Conservation (phyloP, 306 rosid genomes). For the Lablab purpureus region DNA sequence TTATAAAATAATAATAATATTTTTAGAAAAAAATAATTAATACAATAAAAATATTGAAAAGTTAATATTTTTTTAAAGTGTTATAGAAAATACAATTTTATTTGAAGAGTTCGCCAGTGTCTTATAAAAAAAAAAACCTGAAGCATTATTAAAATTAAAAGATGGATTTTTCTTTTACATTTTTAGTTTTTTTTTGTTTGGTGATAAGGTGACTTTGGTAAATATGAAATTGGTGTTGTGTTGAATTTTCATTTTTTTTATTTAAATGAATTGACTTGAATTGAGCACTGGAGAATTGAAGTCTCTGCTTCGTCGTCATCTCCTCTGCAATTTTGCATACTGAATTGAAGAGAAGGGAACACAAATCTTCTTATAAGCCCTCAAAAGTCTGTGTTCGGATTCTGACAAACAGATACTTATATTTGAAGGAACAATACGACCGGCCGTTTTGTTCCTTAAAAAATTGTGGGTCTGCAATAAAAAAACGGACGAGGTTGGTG, state of each 20-base stretch:
- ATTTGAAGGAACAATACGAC: constrained; percentile 39
- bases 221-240: neutral
- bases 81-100: too few relatives aligned
- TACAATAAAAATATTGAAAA: too few relatives aligned
- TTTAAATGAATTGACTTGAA: constrained; percentile 10
- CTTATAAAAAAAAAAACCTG: neutral
- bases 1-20: too few relatives aligned
- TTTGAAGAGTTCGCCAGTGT: neutral
- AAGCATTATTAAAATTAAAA: too few relatives aligned
- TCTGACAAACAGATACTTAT: constrained; percentile 41
- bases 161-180: too few relatives aligned
- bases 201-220: neutral
- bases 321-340: neutral
- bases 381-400: neutral
- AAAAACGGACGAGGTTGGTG: neutral
- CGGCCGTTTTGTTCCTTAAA: too few relatives aligned
- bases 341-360: neutral
- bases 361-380: constrained; percentile 8
- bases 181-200: too few relatives aligned
- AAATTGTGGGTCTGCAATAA: constrained; percentile 14
- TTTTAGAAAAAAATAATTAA: too few relatives aligned
- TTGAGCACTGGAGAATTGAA: neutral
- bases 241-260: neutral
- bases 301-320: neutral
- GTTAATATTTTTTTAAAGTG: too few relatives aligned